Percentiles rank a stretch among this genome's conserved stretches.
Evolutionary conservation across 2,329 filamentous ascomycete genomes (phyloP).

Genomic region (Ophiobolus disseminans): DNA sequence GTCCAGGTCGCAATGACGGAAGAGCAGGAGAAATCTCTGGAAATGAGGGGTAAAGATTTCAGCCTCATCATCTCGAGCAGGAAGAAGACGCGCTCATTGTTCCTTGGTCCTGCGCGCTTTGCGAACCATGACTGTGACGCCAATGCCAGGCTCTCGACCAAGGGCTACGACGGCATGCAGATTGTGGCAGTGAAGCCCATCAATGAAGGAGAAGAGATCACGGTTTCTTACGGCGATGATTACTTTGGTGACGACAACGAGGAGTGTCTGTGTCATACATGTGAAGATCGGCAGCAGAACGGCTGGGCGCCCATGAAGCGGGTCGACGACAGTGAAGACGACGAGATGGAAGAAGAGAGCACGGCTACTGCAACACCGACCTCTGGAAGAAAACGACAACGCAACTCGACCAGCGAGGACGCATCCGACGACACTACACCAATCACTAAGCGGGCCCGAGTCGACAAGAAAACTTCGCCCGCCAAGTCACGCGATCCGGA

Average conservation of each 20-base stretch:
- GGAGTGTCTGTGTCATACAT: constrained; percentile 90
- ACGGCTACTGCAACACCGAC: constrained; percentile 10
- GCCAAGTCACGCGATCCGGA: constrained; percentile 18
- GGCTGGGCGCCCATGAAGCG: constrained; percentile 72
- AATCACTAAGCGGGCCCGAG: constrained; percentile 16
- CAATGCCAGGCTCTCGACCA: constrained; percentile 86
- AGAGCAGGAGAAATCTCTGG: constrained; percentile 84
- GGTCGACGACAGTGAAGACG: constrained; percentile 45
- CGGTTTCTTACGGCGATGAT: constrained; percentile 91
- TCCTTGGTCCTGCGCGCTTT: constrained; percentile 93
- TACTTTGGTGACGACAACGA: constrained; percentile 97
- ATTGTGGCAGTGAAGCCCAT: constrained; percentile 86
- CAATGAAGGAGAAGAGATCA: constrained; percentile 89
- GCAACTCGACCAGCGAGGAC: constrained; percentile 24
- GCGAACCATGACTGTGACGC: constrained; percentile 97
- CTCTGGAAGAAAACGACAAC: constrained; percentile 37
- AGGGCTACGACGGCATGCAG: constrained; percentile 84
- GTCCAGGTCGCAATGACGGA: constrained; percentile 92
- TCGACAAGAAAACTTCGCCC: constrained; percentile 20
- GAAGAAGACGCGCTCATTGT: constrained; percentile 88
- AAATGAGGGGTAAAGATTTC: constrained; percentile 86
- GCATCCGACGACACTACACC: constrained; percentile 21
- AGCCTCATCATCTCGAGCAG: constrained; percentile 94
- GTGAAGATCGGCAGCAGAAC: constrained; percentile 76
- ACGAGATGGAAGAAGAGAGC: constrained; percentile 22